phyloP scores from a whole-genome alignment of 345 rosid species.

The Populus tremula region DNA sequence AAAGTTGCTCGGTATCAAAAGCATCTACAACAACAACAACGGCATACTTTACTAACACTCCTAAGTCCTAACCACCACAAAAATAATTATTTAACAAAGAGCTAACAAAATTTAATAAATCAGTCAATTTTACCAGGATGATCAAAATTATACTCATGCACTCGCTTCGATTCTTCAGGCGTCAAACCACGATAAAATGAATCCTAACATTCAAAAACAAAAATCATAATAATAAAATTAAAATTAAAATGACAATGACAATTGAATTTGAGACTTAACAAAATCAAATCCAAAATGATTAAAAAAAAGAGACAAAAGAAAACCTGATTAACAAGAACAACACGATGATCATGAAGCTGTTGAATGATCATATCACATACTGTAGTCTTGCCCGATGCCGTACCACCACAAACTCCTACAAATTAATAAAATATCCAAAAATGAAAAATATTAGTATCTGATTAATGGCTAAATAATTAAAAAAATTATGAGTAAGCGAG shows the following conservation, averaged over 20 bases:
- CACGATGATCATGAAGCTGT: conserved; percentile 97
- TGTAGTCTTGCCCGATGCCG: conserved; percentile 97
- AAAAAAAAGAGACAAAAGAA: not conserved
- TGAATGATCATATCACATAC: conserved; percentile 99
- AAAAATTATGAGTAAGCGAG: not conserved
- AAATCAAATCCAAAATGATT: not conserved
- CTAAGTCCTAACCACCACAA: not conserved
- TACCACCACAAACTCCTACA: conserved; percentile 96
- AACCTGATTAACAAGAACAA: conserved; percentile 95
- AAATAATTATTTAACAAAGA: not conserved
- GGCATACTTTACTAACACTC: not conserved
- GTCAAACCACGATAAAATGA: conserved; percentile 94
- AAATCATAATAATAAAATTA: not conserved
- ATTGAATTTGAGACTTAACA: not conserved
- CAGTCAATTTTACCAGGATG: conserved; percentile 67
- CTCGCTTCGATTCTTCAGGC: conserved; percentile 67
- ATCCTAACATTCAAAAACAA: conserved; percentile 43
- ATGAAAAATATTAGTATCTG: not conserved
- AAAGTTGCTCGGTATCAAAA: conserved; percentile 95
- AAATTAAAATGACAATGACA: not conserved
- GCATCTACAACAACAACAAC: conserved; percentile 53
- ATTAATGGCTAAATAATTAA: not conserved
- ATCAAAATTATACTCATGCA: conserved; percentile 95
- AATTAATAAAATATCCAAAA: not conserved
- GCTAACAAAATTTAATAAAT: not conserved